phyloP scores from a whole-genome alignment of 345 rosid genomes.

The Microthlaspi erraticum region DNA sequence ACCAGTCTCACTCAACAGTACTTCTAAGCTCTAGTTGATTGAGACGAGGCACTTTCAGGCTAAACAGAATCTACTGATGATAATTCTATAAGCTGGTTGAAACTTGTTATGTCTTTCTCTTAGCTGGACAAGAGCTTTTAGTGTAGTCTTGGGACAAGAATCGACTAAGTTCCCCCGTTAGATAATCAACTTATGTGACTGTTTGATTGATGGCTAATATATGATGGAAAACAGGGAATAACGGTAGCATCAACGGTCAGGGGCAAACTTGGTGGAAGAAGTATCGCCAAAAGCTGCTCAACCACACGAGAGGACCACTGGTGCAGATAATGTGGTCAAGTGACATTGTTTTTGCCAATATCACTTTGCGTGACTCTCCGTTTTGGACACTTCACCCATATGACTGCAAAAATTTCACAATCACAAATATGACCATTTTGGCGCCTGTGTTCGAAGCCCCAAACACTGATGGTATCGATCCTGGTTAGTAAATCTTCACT shows the following conservation, averaged over 20 bases:
- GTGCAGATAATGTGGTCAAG: slow-evolving; percentile 92
- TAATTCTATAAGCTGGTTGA: slow-evolving; percentile 9
- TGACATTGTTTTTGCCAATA: slow-evolving; percentile 71
- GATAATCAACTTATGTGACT: slow-evolving; percentile 1
- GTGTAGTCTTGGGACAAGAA: neutral
- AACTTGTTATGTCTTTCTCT: slow-evolving; percentile 17
- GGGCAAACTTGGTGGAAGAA: slow-evolving; percentile 94
- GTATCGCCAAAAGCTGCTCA: slow-evolving; percentile 82
- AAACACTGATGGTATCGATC: slow-evolving; percentile 97
- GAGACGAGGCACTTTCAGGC: neutral
- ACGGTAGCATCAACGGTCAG: slow-evolving; percentile 91
- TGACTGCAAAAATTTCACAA: slow-evolving; percentile 86
- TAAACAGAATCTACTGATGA: neutral
- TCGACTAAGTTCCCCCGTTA: neutral
- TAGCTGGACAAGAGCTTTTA: slow-evolving; percentile 1
- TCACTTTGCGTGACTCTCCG: slow-evolving; percentile 88
- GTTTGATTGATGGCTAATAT: neutral
- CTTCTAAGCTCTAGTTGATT: neutral
- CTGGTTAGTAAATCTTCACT: slow-evolving; percentile 56
- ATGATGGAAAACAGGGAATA: slow-evolving; percentile 61
- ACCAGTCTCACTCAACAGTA: too few species aligned
- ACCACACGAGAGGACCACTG: slow-evolving; percentile 89
- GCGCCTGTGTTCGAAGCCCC: slow-evolving; percentile 83
- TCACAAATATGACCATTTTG: slow-evolving; percentile 74
- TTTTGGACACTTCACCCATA: slow-evolving; percentile 97